Conservation (phyloP, 75 land plant species). For the Cunninghamia lanceolata region DNA sequence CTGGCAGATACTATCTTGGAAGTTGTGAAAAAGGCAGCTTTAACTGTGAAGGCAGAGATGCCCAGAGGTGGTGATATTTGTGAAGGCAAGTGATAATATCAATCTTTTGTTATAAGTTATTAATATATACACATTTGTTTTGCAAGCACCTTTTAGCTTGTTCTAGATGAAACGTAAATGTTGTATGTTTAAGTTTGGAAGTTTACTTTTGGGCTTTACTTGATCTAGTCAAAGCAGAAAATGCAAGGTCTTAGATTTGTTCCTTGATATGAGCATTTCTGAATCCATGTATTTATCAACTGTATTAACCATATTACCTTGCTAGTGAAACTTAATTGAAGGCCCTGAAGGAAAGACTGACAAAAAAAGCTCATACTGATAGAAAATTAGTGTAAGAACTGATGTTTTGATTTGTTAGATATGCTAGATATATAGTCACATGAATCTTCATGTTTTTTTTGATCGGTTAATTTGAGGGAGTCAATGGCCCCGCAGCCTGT, state of each 20-base stretch:
- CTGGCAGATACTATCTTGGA: not conserved
- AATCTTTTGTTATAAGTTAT: not conserved
- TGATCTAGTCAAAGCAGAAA: not conserved
- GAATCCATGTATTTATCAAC: not conserved
- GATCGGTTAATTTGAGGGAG: no score
- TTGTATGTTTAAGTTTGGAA: not conserved
- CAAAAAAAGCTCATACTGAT: not conserved
- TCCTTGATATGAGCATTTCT: not conserved
- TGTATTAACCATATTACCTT: not conserved
- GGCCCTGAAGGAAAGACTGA: not conserved
- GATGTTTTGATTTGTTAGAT: not conserved
- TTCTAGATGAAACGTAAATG: not conserved
- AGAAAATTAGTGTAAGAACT: not conserved
- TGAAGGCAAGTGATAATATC: constrained; percentile 2
- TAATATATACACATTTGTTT: not conserved
- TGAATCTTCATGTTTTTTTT: not conserved
- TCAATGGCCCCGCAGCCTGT: no score
- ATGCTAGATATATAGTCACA: not conserved
- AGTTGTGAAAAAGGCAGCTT: constrained; percentile 3
- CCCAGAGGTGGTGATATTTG: not conserved
- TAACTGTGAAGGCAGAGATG: constrained; percentile 5
- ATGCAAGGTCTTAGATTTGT: not conserved
- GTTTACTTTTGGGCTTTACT: not conserved
- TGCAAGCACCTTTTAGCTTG: not conserved
- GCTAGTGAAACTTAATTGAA: not conserved